Conservation (phyloP, 176 grass and related monocot species). For the Aegilops bicornis region DNA sequence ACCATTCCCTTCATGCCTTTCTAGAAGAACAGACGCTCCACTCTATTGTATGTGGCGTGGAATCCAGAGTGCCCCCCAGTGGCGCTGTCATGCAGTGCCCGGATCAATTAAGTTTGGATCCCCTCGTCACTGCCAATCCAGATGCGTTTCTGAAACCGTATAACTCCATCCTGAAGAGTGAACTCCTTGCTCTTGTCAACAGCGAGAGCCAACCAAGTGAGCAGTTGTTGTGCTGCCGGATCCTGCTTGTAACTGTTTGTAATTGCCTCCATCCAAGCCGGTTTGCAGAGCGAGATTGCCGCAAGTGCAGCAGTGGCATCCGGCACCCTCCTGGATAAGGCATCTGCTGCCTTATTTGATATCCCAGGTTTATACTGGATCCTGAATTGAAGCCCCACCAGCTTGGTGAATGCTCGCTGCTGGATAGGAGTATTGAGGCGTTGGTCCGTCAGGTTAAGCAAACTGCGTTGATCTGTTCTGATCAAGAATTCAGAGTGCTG, state of each 20-base stretch:
- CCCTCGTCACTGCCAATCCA: background rate
- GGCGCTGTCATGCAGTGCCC: background rate
- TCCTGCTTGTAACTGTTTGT: background rate
- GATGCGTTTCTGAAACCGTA: background rate
- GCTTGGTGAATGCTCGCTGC: background rate
- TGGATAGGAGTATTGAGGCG: background rate
- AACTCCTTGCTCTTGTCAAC: fast-evolving
- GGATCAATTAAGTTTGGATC: fast-evolving
- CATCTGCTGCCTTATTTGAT: background rate
- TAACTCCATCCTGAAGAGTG: background rate
- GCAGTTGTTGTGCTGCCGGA: too few species aligned
- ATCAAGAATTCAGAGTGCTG: background rate
- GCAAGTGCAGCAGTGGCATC: too few species aligned
- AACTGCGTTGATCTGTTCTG: background rate
- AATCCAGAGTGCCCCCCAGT: background rate
- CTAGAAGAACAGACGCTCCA: background rate
- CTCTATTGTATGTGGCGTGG: background rate
- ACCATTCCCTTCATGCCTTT: background rate
- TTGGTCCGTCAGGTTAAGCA: background rate
- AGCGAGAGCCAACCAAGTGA: fast-evolving
- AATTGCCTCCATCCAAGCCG: background rate
- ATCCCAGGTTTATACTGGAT: background rate
- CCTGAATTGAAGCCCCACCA: background rate
- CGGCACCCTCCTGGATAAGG: background rate
- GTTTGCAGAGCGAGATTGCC: background rate